Evolutionary conservation across 768 basidiomycete species (phyloP).

Genomic region (Kwoniella heveanensis): DNA sequence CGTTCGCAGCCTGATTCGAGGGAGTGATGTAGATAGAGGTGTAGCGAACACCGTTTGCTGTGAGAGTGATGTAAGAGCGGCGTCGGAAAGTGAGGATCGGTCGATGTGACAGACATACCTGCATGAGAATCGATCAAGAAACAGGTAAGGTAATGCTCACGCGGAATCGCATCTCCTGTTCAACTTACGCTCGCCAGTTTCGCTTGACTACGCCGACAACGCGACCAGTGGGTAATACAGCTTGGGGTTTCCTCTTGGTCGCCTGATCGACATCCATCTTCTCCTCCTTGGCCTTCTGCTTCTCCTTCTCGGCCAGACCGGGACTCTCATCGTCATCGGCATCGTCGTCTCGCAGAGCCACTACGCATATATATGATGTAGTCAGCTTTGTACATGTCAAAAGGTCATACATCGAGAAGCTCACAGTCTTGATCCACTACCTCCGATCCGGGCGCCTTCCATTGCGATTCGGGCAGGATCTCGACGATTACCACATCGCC

Average conservation of each 20-base stretch:
- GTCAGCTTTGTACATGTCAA: constrained; percentile 9
- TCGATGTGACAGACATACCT: constrained; percentile 96
- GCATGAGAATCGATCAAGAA: neutral
- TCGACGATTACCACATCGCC: constrained; percentile 92
- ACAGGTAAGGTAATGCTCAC: too few relatives aligned
- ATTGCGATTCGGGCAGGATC: constrained; percentile 80
- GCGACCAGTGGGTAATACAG: constrained; percentile 86
- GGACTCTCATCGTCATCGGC: constrained; percentile 66
- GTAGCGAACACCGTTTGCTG: constrained; percentile 92
- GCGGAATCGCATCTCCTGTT: too few relatives aligned
- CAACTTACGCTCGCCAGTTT: constrained; percentile 92
- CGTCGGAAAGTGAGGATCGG: constrained; percentile 77
- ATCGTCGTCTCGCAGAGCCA: constrained; percentile 81
- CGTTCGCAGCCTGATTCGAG: constrained; percentile 89
- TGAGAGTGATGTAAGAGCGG: constrained; percentile 67
- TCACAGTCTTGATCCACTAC: constrained; percentile 90
- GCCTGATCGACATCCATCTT: constrained; percentile 48
- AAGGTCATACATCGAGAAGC: constrained; percentile 34
- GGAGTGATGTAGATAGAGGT: constrained; percentile 85
- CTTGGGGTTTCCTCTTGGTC: constrained; percentile 55
- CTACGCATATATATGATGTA: constrained; percentile 56
- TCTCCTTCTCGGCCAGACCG: constrained; percentile 59
- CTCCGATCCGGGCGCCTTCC: constrained; percentile 89
- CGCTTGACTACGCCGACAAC: constrained; percentile 91
- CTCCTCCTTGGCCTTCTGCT: constrained; percentile 47